Conservation (phyloP, 345 rosid species). For the Hevea brasiliensis region DNA sequence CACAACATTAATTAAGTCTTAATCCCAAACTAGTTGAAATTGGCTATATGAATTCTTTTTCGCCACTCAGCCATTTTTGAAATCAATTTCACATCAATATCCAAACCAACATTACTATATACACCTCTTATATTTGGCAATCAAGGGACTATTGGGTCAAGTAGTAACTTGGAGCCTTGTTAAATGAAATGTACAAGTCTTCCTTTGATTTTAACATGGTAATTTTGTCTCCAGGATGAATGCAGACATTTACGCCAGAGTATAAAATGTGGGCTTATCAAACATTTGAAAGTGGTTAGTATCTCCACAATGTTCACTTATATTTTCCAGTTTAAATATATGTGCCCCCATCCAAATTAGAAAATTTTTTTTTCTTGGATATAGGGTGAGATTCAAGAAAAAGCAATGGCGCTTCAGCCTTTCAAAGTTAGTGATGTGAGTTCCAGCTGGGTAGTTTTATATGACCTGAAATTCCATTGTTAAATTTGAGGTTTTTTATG, state of each 20-base stretch:
- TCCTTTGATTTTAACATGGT: conserved; percentile 16
- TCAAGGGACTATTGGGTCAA: not conserved
- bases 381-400: conserved; percentile 79
- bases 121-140: not conserved
- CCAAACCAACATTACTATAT: too few relatives aligned
- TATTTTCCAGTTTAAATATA: conserved; percentile 10
- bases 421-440: conserved; percentile 69
- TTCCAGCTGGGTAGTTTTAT: conserved; percentile 21
- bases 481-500: not conserved
- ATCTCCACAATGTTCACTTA: conserved; percentile 9
- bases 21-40: too few relatives aligned
- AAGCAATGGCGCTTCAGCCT: conserved; percentile 60
- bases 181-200: not conserved
- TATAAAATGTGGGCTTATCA: conserved; percentile 68
- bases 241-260: conserved; percentile 65
- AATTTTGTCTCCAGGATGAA: conserved; percentile 63
- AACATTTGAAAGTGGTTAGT: conserved; percentile 71
- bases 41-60: too few relatives aligned
- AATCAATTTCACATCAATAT: too few relatives aligned
- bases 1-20: too few relatives aligned
- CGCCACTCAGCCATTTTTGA: too few relatives aligned
- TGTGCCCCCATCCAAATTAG: not conserved
- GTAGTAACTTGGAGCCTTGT: conserved; percentile 8
- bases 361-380: conserved; percentile 11
- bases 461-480: not conserved